Conservation (phyloP, 257 asterid species). For the Anisodus acutangulus region DNA sequence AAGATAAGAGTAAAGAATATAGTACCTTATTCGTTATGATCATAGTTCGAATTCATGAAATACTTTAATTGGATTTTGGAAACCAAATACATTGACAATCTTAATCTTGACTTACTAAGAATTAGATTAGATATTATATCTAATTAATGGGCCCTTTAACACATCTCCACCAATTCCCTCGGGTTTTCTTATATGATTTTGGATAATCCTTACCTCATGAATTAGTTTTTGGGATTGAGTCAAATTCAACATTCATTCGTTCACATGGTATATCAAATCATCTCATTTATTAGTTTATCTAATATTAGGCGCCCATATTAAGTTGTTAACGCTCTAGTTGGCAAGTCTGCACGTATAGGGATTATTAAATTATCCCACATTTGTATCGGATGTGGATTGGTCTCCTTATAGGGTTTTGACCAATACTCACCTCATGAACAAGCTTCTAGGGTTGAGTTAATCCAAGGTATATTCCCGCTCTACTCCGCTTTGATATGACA, state of each 20-base stretch:
- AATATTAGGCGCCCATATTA: neutral
- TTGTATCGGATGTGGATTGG: neutral
- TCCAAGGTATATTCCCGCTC: too few species aligned
- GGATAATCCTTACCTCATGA: neutral
- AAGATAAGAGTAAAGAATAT: neutral
- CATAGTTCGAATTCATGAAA: conserved; percentile 4
- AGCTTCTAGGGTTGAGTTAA: too few species aligned
- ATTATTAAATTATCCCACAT: neutral
- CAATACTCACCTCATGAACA: neutral
- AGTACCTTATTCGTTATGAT: conserved; percentile 3
- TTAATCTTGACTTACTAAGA: neutral
- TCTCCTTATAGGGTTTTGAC: neutral
- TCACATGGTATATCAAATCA: neutral
- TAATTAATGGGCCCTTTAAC: neutral
- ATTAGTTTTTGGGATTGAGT: neutral
- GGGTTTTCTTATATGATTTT: too few species aligned
- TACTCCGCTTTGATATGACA: too few species aligned
- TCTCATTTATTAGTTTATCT: neutral
- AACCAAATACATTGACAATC: neutral
- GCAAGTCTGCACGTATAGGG: neutral
- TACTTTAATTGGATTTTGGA: neutral
- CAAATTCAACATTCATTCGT: neutral
- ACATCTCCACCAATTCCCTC: neutral
- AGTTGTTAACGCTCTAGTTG: too few species aligned
- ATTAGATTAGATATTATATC: neutral